A percentile compares a stretch with the other conserved stretches of the same genome.
Evolutionary conservation across 2,329 filamentous ascomycete species (phyloP).

Genomic region (Teratosphaeria zuluensis): DNA sequence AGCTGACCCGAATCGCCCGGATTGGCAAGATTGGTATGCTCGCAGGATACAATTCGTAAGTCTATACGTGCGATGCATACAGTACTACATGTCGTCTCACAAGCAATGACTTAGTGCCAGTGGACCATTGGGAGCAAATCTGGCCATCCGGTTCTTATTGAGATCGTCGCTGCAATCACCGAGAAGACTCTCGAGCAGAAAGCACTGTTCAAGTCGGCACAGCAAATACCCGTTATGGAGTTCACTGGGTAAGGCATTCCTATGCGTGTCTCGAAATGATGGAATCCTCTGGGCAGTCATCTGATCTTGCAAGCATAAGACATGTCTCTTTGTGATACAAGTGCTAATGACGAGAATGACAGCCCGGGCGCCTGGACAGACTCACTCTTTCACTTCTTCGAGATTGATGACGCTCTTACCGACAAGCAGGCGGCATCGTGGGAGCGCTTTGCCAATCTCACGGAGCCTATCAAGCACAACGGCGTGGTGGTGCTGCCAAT

Average conservation of each 20-base stretch:
- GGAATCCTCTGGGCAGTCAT: background rate
- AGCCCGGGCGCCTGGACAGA: slow-evolving; percentile 86
- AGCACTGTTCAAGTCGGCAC: slow-evolving; percentile 43
- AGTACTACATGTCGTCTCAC: background rate
- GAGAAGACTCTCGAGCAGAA: slow-evolving; percentile 69
- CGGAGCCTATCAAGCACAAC: slow-evolving; percentile 71
- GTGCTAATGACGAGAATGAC: background rate
- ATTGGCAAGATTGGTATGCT: slow-evolving; percentile 95
- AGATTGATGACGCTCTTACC: slow-evolving; percentile 74
- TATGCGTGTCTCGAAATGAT: background rate
- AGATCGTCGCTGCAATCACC: slow-evolving; percentile 79
- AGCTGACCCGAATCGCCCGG: slow-evolving; percentile 80
- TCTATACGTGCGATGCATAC: background rate
- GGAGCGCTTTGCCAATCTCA: slow-evolving; percentile 82
- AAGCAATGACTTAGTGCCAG: slow-evolving; percentile 50
- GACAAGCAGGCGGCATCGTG: slow-evolving; percentile 69
- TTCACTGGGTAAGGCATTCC: slow-evolving; percentile 56
- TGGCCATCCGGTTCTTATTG: slow-evolving; percentile 81
- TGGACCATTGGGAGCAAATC: slow-evolving; percentile 97
- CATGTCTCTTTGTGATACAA: background rate
- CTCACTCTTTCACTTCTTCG: slow-evolving; percentile 82
- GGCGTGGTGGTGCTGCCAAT: slow-evolving; percentile 92
- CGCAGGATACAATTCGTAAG: slow-evolving; percentile 74
- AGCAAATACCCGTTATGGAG: slow-evolving; percentile 71
- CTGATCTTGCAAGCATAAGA: background rate